Evolutionary conservation across 169 alveolate species (phyloP).

Genomic region (Hepatocystis sp.): DNA sequence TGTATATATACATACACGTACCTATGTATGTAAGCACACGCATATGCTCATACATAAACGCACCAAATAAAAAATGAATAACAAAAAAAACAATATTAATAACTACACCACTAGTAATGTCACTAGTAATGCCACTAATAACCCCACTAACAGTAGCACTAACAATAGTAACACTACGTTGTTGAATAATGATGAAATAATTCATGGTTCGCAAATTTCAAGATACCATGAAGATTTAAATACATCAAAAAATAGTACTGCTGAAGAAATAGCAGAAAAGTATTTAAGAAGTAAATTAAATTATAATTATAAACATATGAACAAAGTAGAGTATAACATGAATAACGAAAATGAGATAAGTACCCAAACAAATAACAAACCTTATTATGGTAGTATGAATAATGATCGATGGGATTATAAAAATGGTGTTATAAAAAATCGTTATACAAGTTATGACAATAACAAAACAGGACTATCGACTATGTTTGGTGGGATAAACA

Average conservation of each 20-base stretch:
- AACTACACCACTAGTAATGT: background rate
- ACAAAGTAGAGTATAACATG: conserved; percentile 16
- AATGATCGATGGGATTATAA: background rate
- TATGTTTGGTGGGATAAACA: conserved; percentile 9
- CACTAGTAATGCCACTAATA: background rate
- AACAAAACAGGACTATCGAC: conserved; percentile 6
- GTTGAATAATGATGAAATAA: conserved; percentile 5
- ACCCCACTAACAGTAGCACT: conserved; percentile 23
- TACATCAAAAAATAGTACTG: conserved; percentile 43
- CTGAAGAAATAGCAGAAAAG: conserved; percentile 74
- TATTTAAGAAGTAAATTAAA: conserved; percentile 63
- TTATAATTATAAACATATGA: conserved; percentile 21
- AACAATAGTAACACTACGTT: conserved; percentile 8
- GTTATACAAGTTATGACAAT: conserved; percentile 27
- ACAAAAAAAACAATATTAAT: conserved; percentile 1
- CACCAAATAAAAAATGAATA: background rate
- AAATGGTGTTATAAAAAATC: background rate
- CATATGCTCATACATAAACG: background rate
- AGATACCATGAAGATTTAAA: conserved; percentile 38
- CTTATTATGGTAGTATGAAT: background rate
- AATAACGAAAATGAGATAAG: conserved; percentile 10
- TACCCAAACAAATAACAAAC: background rate
- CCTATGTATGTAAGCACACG: background rate
- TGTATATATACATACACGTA: background rate
- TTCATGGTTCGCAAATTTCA: conserved; percentile 5